Evolutionary conservation across 257 asterid genomes (phyloP).

Genomic region (Solanum chiquidenum): DNA sequence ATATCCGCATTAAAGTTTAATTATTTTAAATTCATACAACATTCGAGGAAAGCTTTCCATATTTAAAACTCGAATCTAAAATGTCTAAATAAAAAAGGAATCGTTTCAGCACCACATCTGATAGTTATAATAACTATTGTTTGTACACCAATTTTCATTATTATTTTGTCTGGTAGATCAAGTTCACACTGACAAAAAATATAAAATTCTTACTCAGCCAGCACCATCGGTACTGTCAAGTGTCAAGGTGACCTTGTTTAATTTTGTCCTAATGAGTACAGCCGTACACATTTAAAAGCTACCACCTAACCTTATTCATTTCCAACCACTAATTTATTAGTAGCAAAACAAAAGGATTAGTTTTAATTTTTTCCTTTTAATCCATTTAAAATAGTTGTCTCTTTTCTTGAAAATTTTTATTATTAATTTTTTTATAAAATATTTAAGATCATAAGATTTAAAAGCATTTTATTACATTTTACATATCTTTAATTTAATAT

Average conservation of each 20-base stretch:
- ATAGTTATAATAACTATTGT: too few relatives aligned
- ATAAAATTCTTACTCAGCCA: background rate
- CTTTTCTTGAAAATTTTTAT: background rate
- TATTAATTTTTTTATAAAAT: too few relatives aligned
- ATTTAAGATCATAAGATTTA: too few relatives aligned
- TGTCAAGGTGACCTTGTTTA: background rate
- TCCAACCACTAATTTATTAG: background rate
- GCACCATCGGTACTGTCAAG: background rate
- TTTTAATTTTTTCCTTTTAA: background rate
- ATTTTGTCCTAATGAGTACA: background rate
- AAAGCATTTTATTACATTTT: too few relatives aligned
- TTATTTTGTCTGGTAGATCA: background rate
- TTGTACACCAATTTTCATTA: too few relatives aligned
- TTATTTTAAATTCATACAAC: too few relatives aligned
- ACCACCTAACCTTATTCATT: background rate
- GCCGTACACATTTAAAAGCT: background rate
- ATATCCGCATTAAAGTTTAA: accelerated
- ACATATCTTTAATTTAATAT: too few relatives aligned
- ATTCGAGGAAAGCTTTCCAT: too few relatives aligned
- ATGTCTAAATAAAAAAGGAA: too few relatives aligned
- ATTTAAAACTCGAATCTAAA: accelerated
- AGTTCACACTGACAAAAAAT: background rate
- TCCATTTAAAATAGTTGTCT: background rate
- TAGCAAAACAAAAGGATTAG: background rate
- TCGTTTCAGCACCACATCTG: too few relatives aligned